phyloP scores from a whole-genome alignment of 352 stramenopile genomes.

The Globisporangium nodosum region DNA sequence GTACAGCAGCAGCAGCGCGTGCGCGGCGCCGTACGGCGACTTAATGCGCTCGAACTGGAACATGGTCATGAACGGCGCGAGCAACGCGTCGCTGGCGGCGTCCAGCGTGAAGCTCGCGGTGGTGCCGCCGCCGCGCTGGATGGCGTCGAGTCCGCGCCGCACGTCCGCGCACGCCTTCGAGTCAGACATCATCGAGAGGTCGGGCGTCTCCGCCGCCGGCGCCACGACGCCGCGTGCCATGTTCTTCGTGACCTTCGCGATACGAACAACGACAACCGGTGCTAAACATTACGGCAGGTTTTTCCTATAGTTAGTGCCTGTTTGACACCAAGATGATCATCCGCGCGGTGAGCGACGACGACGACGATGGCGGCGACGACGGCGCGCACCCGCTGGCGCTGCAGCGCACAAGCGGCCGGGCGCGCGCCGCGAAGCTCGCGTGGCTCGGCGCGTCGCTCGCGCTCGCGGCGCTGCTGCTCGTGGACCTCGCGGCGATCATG shows the following conservation, averaged over 20 bases:
- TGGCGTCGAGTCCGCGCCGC: constrained; percentile 22
- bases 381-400: neutral
- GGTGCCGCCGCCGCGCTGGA: constrained; percentile 25
- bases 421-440: constrained; percentile 20
- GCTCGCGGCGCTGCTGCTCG: constrained; percentile 46
- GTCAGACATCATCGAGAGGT: constrained; percentile 29
- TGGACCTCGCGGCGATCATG: constrained; percentile 50
- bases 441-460: constrained; percentile 43
- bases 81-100: constrained; percentile 23
- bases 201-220: constrained; percentile 5
- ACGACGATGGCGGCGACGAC: constrained; percentile 29
- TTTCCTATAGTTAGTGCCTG: neutral
- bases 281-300: neutral
- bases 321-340: constrained; percentile 57
- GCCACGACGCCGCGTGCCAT: constrained; percentile 7
- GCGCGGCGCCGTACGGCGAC: constrained; percentile 26
- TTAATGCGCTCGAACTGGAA: constrained; percentile 72
- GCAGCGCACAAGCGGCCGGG: neutral
- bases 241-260: too few species aligned
- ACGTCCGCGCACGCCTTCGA: constrained; percentile 17
- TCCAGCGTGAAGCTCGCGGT: constrained; percentile 18
- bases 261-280: too few species aligned
- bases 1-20: constrained; percentile 55
- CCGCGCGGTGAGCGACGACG: constrained; percentile 51
- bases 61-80: constrained; percentile 44